A percentile compares a stretch with the other conserved stretches of the same genome.
Evolutionary conservation across 108 stramenopile genomes (phyloP).

Genomic region (Nitzschia sp.): DNA sequence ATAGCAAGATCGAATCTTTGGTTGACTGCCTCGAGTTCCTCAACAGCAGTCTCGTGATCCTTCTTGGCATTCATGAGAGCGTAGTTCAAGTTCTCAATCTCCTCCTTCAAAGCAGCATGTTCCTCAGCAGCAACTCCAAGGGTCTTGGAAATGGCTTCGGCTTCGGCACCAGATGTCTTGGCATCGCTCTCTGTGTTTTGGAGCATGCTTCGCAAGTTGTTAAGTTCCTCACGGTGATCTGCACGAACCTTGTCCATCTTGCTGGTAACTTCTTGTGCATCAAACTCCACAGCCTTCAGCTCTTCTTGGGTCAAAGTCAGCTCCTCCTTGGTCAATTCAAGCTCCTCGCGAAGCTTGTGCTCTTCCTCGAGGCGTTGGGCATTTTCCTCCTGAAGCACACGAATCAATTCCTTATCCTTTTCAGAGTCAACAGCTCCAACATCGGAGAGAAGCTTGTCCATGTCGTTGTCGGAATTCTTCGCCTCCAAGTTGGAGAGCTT

Average conservation of each 20-base stretch:
- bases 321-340: conserved; percentile 67
- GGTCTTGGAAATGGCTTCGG: conserved; percentile 51
- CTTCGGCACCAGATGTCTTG: conserved; percentile 42
- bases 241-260: conserved; percentile 50
- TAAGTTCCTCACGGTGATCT: conserved; percentile 63
- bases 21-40: conserved; percentile 76
- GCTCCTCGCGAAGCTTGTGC: conserved; percentile 50
- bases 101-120: conserved; percentile 48
- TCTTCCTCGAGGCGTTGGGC: conserved; percentile 42
- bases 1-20: conserved; percentile 71
- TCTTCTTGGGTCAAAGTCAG: conserved; percentile 61
- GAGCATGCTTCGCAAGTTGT: conserved; percentile 49
- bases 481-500: conserved; percentile 54
- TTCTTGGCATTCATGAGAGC: conserved; percentile 73
- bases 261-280: conserved; percentile 39
- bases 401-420: conserved; percentile 41
- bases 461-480: conserved; percentile 37
- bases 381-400: conserved; percentile 57
- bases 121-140: conserved; percentile 50
- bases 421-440: conserved; percentile 28
- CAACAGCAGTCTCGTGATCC: conserved; percentile 58
- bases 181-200: conserved; percentile 46
- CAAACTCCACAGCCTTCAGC: conserved; percentile 70
- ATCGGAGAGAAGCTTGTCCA: conserved; percentile 18
- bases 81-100: conserved; percentile 58